Evolutionary conservation across 192 early-diverging fungal species (phyloP), one percentile per base, ranked within the genome.

Genomic region (Coemansia erecta): DNA sequence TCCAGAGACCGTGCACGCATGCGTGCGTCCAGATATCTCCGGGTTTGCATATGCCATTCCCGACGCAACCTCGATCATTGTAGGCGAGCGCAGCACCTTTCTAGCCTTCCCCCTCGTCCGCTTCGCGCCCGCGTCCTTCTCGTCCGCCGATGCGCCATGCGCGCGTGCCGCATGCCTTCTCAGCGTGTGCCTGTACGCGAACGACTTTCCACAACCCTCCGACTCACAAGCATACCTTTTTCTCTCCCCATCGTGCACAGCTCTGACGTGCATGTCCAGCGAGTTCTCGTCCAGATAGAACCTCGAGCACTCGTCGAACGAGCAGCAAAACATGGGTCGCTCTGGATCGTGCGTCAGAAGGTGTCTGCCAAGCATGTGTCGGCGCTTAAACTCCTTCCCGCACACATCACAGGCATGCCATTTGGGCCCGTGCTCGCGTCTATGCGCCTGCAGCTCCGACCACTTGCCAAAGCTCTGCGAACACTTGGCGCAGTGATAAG

Each of bases 371-470:
- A 80, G 58, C 18, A 35, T 44, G 31, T 70, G 68, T 13, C 64
- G 53, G 11, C 53, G 40, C 28, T 58, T 65, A 46, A 84, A 79
- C 18, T 46, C 19, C 1, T 54, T 58, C 11, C 39, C 42, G 58
- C 82, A 84, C 4, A 60, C 4, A n/a, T 57, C 31, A 51, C 75
- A 78, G 8, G 24, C 22, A 19, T 68, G 45, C 43, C 56, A 5
- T 12, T 62, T 31, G 8, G 63, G 44, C 26, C 56, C 63, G 43
- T 81, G 75, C 4, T 44, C 18, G n/a, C 57, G 53, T 13, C 71
- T 53, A 47, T 84, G 82, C 0, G 66, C 50, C 45, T 80, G 80
- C 23, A 84, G 68, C 42, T 73, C 60, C 4, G 72, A 73, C 78
- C 80, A 81, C 40, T 76, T 79, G 8, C 66, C 19, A 55, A 84